phyloP scores from a whole-genome alignment of 345 rosid genomes.

The Heritiera fomes region DNA sequence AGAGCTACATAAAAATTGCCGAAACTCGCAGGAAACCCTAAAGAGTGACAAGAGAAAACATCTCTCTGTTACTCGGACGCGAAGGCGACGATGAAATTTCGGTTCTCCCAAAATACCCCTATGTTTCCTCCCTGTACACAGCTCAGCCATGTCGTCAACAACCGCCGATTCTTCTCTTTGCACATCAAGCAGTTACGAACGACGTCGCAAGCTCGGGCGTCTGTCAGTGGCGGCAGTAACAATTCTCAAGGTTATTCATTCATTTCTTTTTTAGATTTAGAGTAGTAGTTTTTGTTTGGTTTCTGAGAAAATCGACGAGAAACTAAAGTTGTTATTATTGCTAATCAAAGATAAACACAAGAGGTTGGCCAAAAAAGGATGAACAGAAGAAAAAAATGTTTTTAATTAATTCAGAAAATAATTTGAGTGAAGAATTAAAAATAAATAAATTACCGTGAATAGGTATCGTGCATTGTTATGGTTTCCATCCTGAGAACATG shows the following conservation, averaged over 20 bases:
- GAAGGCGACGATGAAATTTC: conserved; percentile 41
- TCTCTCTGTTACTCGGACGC: neutral
- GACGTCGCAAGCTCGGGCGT: conserved; percentile 42
- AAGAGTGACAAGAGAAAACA: neutral
- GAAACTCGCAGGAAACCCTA: neutral
- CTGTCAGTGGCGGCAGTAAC: conserved; percentile 43
- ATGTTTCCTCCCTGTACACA: conserved; percentile 32
- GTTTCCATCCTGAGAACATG: neutral
- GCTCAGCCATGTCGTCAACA: conserved; percentile 31
- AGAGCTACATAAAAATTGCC: neutral
- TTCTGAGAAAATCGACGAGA: conserved; percentile 11
- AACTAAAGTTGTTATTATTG: no score
- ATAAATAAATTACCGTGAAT: neutral
- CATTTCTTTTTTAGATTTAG: neutral
- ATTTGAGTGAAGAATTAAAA: neutral
- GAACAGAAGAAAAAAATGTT: neutral
- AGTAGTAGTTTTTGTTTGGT: neutral
- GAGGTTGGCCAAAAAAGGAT: neutral
- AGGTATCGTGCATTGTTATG: neutral
- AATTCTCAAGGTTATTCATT: conserved; percentile 53
- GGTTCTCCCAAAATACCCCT: conserved; percentile 35
- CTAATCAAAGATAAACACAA: no score
- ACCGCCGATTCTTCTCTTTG: conserved; percentile 50
- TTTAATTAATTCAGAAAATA: neutral
- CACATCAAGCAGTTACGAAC: conserved; percentile 48